Evolutionary conservation across 2,329 filamentous ascomycete species (phyloP).

Genomic region (Alternaria arborescens): DNA sequence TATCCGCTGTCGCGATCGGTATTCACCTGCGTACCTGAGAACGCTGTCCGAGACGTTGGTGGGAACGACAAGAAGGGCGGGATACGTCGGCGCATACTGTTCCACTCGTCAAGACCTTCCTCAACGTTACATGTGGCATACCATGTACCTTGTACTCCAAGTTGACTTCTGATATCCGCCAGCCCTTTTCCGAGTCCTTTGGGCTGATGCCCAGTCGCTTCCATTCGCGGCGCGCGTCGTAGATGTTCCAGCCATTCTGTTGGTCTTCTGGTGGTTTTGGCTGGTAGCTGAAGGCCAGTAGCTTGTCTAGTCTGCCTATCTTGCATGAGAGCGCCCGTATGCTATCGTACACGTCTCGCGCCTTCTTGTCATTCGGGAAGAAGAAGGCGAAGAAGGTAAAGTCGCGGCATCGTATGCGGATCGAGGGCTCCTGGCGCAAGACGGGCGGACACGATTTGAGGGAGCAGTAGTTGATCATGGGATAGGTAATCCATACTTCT

Average conservation of each 20-base stretch:
- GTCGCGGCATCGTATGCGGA: constrained; percentile 89
- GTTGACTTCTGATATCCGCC: constrained; percentile 92
- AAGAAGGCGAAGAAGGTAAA: constrained; percentile 94
- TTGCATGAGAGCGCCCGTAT: constrained; percentile 84
- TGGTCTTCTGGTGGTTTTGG: constrained; percentile 76
- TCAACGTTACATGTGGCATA: background rate
- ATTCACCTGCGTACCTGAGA: constrained; percentile 88
- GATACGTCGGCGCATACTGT: constrained; percentile 90
- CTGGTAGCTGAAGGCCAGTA: constrained; percentile 89
- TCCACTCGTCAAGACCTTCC: constrained; percentile 22
- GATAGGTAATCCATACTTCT: constrained; percentile 94
- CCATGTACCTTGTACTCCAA: constrained; percentile 73
- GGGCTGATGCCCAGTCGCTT: constrained; percentile 85
- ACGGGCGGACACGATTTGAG: constrained; percentile 76
- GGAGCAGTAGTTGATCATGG: constrained; percentile 83
- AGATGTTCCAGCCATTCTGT: constrained; percentile 82
- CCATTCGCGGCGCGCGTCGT: constrained; percentile 87
- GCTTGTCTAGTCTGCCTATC: constrained; percentile 81
- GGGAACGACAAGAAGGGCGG: constrained; percentile 83
- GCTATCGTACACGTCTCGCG: constrained; percentile 86
- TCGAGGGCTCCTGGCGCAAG: constrained; percentile 77
- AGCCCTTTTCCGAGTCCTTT: constrained; percentile 79
- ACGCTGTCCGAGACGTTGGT: constrained; percentile 94
- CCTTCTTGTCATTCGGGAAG: constrained; percentile 76
- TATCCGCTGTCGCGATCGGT: constrained; percentile 87